A percentile compares a stretch with the other conserved stretches of the same genome.
phyloP scores from a whole-genome alignment of 306 rosid genomes.

The Prunus mume region DNA sequence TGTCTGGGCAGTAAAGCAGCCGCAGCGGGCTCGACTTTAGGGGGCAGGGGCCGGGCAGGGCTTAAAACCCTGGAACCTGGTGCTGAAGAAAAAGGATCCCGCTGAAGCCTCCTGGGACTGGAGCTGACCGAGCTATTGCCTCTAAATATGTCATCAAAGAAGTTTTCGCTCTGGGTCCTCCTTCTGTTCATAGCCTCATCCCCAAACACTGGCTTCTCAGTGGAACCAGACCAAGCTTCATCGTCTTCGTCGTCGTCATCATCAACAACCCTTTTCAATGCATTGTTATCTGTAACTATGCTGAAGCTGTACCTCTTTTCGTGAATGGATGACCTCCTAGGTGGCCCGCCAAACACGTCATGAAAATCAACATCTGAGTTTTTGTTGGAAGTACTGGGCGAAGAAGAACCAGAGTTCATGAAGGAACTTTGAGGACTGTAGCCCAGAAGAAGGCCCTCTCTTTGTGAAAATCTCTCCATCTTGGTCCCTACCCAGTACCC shows the following conservation, averaged over 20 bases:
- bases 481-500: not conserved
- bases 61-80: slow-evolving; percentile 38
- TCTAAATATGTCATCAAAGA: slow-evolving; percentile 82
- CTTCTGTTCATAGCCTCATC: slow-evolving; percentile 44
- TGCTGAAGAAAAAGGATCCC: slow-evolving; percentile 24
- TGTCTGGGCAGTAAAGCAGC: slow-evolving; percentile 38
- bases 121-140: slow-evolving; percentile 49
- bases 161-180: slow-evolving; percentile 46
- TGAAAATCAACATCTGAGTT: slow-evolving; percentile 66
- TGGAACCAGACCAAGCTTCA: slow-evolving; percentile 30
- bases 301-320: slow-evolving; percentile 37
- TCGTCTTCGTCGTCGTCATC: not conserved
- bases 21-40: slow-evolving; percentile 28
- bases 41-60: slow-evolving; percentile 50
- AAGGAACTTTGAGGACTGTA: slow-evolving; percentile 32
- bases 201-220: slow-evolving; percentile 82
- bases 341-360: slow-evolving; percentile 95
- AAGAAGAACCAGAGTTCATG: slow-evolving; percentile 31
- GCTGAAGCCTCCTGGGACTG: slow-evolving; percentile 49
- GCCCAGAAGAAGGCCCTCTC: slow-evolving; percentile 57
- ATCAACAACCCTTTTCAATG: slow-evolving; percentile 23
- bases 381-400: slow-evolving; percentile 29
- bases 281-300: slow-evolving; percentile 19
- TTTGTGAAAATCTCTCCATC: slow-evolving; percentile 59
- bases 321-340: slow-evolving; percentile 53